These are phyloP conservation scores for Solanum paucissectum DNA, from an alignment of 257 asterid genomes.

Conservation along the genomic window DNA sequence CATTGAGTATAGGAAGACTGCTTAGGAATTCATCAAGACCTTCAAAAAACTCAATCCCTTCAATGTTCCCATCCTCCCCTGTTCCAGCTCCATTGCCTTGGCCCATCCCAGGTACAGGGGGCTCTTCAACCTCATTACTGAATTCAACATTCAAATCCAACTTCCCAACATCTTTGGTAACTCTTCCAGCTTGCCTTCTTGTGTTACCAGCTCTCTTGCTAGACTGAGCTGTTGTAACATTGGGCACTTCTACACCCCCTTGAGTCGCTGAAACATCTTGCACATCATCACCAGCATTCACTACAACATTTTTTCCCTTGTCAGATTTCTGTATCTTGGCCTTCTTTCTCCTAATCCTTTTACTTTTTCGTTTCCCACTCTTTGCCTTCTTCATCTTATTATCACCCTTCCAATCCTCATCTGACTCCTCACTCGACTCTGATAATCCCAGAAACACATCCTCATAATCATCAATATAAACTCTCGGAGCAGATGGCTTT, in stretches of 20 bases:
- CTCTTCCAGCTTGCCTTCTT: slow-evolving; percentile 65
- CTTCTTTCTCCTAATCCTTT: slow-evolving; percentile 18
- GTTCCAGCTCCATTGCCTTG: slow-evolving; percentile 48
- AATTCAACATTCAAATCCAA: slow-evolving; percentile 90
- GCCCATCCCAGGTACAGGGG: slow-evolving; percentile 34
- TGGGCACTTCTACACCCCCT: slow-evolving; percentile 30
- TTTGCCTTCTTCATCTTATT: slow-evolving; percentile 18
- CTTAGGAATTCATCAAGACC: slow-evolving; percentile 93
- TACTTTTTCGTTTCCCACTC: slow-evolving; percentile 12
- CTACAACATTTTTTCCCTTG: slow-evolving; percentile 40
- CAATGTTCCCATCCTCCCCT: slow-evolving; percentile 76
- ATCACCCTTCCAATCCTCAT: slow-evolving; percentile 48
- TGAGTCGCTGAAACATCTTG: slow-evolving; percentile 33
- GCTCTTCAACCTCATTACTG: slow-evolving; percentile 81
- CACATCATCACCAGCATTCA: not conserved
- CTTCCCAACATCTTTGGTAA: slow-evolving; percentile 59
- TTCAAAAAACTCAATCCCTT: slow-evolving; percentile 85
- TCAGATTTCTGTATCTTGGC: slow-evolving; percentile 34
- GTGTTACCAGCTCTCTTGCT: slow-evolving; percentile 36
- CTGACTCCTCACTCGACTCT: slow-evolving; percentile 51
- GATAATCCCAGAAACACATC: slow-evolving; percentile 61
- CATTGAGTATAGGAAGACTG: slow-evolving; percentile 82
- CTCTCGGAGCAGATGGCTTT: slow-evolving; percentile 32
- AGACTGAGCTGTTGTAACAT: slow-evolving; percentile 24
- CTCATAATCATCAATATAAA: slow-evolving; percentile 45